Evolutionary conservation across 1,284 basidiomycete genomes (phyloP).

Genomic region (Leccinum pachyderme): DNA sequence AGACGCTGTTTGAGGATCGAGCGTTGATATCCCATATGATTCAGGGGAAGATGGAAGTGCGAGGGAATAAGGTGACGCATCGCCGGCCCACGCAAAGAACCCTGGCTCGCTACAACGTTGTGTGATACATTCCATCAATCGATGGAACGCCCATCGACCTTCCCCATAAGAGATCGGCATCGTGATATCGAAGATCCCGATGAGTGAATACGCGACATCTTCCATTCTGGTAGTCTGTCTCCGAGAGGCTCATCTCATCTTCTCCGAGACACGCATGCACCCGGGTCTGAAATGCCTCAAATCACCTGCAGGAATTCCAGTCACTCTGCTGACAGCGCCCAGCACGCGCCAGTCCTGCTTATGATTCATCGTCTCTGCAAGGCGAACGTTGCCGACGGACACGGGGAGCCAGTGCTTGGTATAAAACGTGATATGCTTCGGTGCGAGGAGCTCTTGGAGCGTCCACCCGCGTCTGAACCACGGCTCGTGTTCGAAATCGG

Average conservation of each 20-base stretch:
- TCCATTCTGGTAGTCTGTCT: conserved; percentile 14
- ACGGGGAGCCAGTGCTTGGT: conserved; percentile 6
- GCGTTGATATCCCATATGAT: conserved; percentile 7
- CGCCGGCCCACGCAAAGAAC: conserved; percentile 20
- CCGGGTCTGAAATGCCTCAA: conserved; percentile 15
- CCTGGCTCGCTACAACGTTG: conserved; percentile 17
- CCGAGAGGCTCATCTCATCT: conserved; percentile 19
- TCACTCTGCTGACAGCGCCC: conserved; percentile 11
- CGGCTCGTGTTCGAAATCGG: conserved; percentile 10
- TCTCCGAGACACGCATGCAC: conserved; percentile 14
- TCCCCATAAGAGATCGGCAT: conserved; percentile 18
- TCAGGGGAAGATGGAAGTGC: conserved; percentile 12
- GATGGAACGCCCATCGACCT: conserved; percentile 16
- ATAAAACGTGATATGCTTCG: conserved; percentile 12
- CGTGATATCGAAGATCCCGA: conserved; percentile 18
- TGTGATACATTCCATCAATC: conserved; percentile 10
- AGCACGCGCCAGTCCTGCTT: conserved; percentile 15
- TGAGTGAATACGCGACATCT: conserved; percentile 14
- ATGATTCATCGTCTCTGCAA: conserved; percentile 2
- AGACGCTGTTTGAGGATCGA: conserved; percentile 2
- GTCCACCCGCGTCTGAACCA: conserved; percentile 20
- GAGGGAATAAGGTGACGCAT: conserved; percentile 14
- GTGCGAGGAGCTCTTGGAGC: conserved; percentile 16
- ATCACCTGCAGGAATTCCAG: conserved; percentile 12
- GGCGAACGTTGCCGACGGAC: not conserved